phyloP scores from a whole-genome alignment of 2,329 filamentous ascomycete genomes.

The Xylariaceae sp. region DNA sequence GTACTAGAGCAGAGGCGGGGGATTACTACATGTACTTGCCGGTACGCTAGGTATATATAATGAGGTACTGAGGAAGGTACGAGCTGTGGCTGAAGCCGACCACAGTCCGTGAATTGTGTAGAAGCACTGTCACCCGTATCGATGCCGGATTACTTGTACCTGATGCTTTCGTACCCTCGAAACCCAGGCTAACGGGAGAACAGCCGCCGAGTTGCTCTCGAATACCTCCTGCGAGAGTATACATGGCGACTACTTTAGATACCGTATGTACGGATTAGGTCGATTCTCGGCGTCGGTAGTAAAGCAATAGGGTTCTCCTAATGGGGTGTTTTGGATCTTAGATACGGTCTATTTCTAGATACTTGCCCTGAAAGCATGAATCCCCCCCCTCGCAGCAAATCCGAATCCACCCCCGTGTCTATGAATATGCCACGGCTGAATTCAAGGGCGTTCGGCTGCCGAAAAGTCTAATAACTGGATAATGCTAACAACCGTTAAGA shows the following conservation, averaged over 20 bases:
- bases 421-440: background rate
- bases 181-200: too few species aligned
- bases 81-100: background rate
- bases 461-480: background rate
- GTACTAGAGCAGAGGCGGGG: background rate
- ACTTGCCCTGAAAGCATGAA: background rate
- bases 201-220: too few species aligned
- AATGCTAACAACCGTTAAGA: background rate
- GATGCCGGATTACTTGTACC: too few species aligned
- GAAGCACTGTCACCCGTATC: too few species aligned
- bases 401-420: background rate
- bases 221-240: too few species aligned
- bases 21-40: background rate
- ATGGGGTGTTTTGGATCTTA: too few species aligned
- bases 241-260: too few species aligned
- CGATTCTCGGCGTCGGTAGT: too few species aligned
- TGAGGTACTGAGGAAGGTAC: background rate
- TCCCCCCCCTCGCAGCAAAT: background rate
- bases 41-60: background rate
- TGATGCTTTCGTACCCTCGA: too few species aligned
- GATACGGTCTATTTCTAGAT: background rate
- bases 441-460: background rate
- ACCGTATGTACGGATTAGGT: too few species aligned
- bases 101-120: too few species aligned
- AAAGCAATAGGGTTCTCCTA: too few species aligned